These are phyloP conservation scores for Saccharomyces hybrid DNA, from an alignment of 1,139 yeast species.

Conservation along the genomic window DNA sequence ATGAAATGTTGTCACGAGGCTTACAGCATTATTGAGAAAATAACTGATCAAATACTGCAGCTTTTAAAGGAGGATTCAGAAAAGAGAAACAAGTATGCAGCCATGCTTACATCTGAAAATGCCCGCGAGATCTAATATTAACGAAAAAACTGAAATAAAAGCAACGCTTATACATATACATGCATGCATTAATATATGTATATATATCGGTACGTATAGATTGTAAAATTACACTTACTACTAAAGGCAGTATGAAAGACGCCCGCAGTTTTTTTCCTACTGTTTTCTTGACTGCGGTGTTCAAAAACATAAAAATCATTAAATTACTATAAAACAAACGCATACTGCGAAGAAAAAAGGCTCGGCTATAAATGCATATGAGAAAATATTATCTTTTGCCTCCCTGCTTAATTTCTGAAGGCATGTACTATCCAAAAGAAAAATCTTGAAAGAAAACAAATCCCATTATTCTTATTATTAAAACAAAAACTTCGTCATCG, in stretches of 20 bases:
- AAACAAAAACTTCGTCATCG: background rate
- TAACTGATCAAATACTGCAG: conserved; percentile 58
- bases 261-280: background rate
- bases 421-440: background rate
- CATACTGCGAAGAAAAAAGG: background rate
- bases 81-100: conserved; percentile 30
- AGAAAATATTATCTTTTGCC: background rate
- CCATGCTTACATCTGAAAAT: conserved; percentile 30
- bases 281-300: background rate
- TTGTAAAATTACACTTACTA: background rate
- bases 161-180: background rate
- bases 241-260: background rate
- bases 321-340: background rate
- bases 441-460: background rate
- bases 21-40: conserved; percentile 48
- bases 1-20: conserved; percentile 68
- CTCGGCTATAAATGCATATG: background rate
- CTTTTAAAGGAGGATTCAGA: conserved; percentile 51
- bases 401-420: too few species aligned
- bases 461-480: background rate
- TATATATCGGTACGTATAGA: background rate
- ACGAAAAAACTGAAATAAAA: background rate
- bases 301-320: background rate
- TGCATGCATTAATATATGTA: background rate
- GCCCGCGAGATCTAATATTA: conserved; percentile 16